Percentiles rank a stretch among this genome's conserved stretches.
Conservation (phyloP, 805 yeast genomes). For the Candida sonorensis region DNA sequence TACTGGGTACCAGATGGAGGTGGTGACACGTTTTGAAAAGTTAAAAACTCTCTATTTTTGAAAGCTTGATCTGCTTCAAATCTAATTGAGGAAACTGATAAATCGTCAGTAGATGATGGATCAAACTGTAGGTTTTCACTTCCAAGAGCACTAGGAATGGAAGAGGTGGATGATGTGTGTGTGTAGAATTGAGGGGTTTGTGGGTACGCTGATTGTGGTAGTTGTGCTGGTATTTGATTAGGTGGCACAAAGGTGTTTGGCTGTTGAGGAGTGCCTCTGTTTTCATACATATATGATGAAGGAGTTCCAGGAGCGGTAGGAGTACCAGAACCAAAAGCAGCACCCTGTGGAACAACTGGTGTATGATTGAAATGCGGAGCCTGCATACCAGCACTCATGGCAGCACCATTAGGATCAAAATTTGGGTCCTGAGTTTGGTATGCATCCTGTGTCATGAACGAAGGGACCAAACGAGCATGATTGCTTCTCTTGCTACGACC, state of each 20-base stretch:
- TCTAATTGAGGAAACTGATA: slow-evolving; percentile 33
- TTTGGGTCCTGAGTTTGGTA: slow-evolving; percentile 4
- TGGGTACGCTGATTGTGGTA: too few relatives aligned
- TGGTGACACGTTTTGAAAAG: slow-evolving; percentile 74
- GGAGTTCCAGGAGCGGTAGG: too few relatives aligned
- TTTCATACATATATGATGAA: too few relatives aligned
- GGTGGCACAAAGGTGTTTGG: too few relatives aligned
- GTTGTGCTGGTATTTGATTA: too few relatives aligned
- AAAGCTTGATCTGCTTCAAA: slow-evolving; percentile 27
- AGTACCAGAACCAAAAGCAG: too few relatives aligned
- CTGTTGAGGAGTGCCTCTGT: too few relatives aligned
- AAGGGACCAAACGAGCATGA: slow-evolving; percentile 21
- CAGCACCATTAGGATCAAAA: slow-evolving; percentile 29
- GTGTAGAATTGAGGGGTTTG: too few relatives aligned
- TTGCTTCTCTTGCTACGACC: slow-evolving; percentile 17
- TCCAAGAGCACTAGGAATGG: slow-evolving; percentile 6
- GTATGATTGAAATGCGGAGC: slow-evolving; percentile 11
- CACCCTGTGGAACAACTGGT: neutral
- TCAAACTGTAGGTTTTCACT: neutral
- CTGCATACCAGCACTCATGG: slow-evolving; percentile 23
- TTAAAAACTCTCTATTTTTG: slow-evolving; percentile 44
- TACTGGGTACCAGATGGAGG: slow-evolving; percentile 76
- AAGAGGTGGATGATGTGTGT: too few relatives aligned
- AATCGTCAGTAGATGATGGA: slow-evolving; percentile 12
- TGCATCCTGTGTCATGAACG: slow-evolving; percentile 3